phyloP scores from a whole-genome alignment of 768 basidiomycete species.

The Leucocoprinus birnbaumii region DNA sequence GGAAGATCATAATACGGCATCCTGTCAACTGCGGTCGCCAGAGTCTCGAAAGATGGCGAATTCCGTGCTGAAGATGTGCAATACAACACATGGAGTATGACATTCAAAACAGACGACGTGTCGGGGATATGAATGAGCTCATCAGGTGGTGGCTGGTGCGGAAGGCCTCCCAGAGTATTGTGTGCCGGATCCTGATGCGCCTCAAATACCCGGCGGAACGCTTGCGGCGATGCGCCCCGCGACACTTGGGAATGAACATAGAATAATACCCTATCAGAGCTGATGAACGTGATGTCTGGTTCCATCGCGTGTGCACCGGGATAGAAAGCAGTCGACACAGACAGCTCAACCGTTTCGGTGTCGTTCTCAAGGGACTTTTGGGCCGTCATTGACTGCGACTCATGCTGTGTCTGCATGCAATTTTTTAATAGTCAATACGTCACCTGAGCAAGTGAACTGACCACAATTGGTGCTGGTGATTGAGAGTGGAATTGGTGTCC shows the following conservation, averaged over 20 bases:
- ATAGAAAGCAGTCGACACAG: slow-evolving; percentile 22
- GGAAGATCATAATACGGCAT: slow-evolving; percentile 20
- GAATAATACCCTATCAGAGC: slow-evolving; percentile 62
- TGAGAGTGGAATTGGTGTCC: not conserved
- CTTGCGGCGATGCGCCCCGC: slow-evolving; percentile 39
- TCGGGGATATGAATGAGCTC: slow-evolving; percentile 40
- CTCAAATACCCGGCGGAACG: slow-evolving; percentile 29
- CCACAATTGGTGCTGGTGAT: not conserved
- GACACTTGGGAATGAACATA: slow-evolving; percentile 50
- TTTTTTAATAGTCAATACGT: not conserved
- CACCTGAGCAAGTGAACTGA: not conserved
- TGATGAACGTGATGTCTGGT: slow-evolving; percentile 35
- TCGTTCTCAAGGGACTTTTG: not conserved
- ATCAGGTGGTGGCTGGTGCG: slow-evolving; percentile 29
- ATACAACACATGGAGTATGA: slow-evolving; percentile 53
- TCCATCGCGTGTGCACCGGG: slow-evolving; percentile 15
- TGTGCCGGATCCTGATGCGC: not conserved
- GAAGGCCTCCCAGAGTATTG: slow-evolving; percentile 21
- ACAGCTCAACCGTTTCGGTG: not conserved
- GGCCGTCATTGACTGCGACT: too few relatives aligned
- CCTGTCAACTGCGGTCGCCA: slow-evolving; percentile 38
- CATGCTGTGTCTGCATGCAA: not conserved
- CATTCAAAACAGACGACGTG: slow-evolving; percentile 42
- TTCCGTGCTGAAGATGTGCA: slow-evolving; percentile 45
- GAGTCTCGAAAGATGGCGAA: slow-evolving; percentile 43